Evolutionary conservation across 192 early-diverging fungal genomes (phyloP).

Genomic region (Chytriomyces sp.): DNA sequence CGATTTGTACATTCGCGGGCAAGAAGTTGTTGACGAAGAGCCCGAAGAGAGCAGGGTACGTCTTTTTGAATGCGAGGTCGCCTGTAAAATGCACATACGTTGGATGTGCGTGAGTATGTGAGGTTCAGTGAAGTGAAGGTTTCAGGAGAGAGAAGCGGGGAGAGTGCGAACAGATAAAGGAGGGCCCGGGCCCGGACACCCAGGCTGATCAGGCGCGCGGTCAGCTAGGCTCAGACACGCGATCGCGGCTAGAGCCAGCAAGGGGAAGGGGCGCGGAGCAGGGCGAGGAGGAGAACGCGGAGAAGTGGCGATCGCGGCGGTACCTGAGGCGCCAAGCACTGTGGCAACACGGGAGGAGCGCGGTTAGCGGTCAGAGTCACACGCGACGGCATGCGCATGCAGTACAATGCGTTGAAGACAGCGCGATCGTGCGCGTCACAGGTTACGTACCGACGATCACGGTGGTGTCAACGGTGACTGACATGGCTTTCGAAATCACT

Average conservation of each 20-base stretch:
- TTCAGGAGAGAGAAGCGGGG: background rate
- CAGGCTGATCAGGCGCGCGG: background rate
- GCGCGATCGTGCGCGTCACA: background rate
- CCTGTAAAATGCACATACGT: too few species aligned
- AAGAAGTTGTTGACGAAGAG: constrained; percentile 85
- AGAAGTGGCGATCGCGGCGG: background rate
- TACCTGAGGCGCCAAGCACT: constrained; percentile 22
- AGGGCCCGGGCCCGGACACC: background rate
- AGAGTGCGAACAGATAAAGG: background rate
- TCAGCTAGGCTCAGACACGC: background rate
- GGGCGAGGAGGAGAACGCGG: background rate
- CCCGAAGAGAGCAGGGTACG: constrained; percentile 94
- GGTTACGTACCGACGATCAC: background rate
- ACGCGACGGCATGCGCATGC: background rate
- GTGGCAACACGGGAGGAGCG: background rate
- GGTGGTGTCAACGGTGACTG: background rate
- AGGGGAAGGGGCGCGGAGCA: background rate
- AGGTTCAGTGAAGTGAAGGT: too few species aligned
- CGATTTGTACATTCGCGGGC: constrained; percentile 70
- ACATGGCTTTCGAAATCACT: too few species aligned
- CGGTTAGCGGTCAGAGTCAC: too few species aligned
- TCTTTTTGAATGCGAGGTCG: constrained; percentile 98
- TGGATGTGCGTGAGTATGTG: too few species aligned
- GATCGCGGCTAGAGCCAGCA: background rate
- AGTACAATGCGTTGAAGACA: background rate